Base-by-base conservation (phyloP, 1,284 basidiomycete genomes). In the Termitomyces sp. region DNA sequence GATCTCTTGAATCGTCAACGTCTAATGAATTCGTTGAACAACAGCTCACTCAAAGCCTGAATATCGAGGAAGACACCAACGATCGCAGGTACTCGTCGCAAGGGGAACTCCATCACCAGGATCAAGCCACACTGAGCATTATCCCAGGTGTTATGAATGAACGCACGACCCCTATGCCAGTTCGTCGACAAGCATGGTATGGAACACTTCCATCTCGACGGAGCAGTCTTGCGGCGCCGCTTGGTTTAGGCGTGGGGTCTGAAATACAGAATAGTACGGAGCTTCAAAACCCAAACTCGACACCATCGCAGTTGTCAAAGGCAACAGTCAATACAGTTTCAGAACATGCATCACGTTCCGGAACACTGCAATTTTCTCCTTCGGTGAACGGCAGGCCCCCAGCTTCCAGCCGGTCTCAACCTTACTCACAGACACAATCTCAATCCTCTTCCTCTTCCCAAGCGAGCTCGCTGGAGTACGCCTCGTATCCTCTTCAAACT, bases 401-500 rank as follows among this genome's bases (percentile, higher is more conserved):
- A 30, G 19, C 38, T n/a, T 39, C 21, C 9, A 50, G 36, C 28
- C 46, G 53, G 39, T 52, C 58, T n/a, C 59, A 59, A 33, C 33
- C 26, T 34, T 12, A 48, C 46, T 52, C 47, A 19, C 40, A 33
- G 40, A 43, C 56, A 2, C 57, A 58, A 28, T 52, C 57, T 2
- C 58, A 59, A 49, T 64, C 61, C 5, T 65, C 68, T 53, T 64
- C 61, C 5, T 65, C 68, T 53, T 60, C 65, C 9, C 63, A 56
- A 53, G 58, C 56, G 9, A 57, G 53, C 50, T 52, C 46, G 17
- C 48, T 62, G 55, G 41, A 64, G 40, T 62, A 62, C 10, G 46
- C 52, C n/a, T 64, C 64, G 17, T 69, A 68, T 48, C 64, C 62
- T 34, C 53, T 79, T 41, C 77, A 75, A 60, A 79, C 79, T 2